Conservation (phyloP, 1,284 basidiomycete genomes). For the Coniferiporia sulphurascens region DNA sequence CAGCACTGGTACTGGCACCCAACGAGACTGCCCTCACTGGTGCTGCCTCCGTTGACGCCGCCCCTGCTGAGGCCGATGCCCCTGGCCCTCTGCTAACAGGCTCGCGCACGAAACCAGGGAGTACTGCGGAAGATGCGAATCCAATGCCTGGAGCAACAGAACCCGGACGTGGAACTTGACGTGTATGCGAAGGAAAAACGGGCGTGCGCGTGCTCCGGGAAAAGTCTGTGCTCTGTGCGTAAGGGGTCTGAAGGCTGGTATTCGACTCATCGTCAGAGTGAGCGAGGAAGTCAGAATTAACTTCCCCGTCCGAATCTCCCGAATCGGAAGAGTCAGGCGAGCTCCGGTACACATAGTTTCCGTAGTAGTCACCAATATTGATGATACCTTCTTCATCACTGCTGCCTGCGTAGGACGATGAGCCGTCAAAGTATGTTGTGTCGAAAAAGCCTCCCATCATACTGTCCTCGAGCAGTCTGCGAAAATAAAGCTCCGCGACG, state of each 20-base stretch:
- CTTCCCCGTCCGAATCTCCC: neutral
- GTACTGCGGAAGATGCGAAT: neutral
- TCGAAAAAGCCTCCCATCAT: neutral
- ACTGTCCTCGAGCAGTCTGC: neutral
- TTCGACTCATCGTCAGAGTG: constrained; percentile 1
- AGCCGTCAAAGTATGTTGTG: neutral
- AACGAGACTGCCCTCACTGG: neutral
- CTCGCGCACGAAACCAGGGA: neutral
- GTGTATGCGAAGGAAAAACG: neutral
- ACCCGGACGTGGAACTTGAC: neutral
- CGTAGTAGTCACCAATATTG: neutral
- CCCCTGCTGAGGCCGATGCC: neutral
- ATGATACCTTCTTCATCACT: neutral
- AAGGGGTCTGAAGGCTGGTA: neutral
- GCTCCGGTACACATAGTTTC: constrained; percentile 1
- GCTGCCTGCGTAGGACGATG: too few relatives aligned
- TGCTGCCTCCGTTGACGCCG: too few relatives aligned
- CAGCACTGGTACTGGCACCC: neutral
- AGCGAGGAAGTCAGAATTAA: neutral
- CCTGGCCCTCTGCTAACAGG: too few relatives aligned
- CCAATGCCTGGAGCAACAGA: neutral
- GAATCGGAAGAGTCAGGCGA: neutral
- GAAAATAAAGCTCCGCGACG: neutral
- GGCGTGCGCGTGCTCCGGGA: neutral
- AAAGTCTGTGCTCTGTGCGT: neutral